phyloP scores from a whole-genome alignment of 2,329 filamentous ascomycete species.

The Pseudocercospora macadamiae region DNA sequence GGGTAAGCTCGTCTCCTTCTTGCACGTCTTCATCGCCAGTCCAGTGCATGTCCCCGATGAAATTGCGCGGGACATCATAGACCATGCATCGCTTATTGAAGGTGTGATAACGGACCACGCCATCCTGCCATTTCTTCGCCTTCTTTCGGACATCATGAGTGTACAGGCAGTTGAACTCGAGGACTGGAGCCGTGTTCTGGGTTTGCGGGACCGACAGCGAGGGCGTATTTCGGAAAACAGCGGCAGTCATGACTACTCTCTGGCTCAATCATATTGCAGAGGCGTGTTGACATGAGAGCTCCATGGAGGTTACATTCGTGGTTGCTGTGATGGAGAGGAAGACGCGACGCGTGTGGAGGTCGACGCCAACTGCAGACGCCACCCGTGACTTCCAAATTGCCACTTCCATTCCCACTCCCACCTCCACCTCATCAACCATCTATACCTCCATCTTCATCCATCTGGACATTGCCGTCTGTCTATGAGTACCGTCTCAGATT shows the following conservation, averaged over 20 bases:
- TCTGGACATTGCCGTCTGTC: too few relatives aligned
- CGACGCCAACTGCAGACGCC: too few relatives aligned
- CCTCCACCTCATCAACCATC: too few relatives aligned
- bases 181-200: constrained; percentile 71
- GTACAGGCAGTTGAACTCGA: constrained; percentile 84
- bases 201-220: constrained; percentile 50
- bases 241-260: constrained; percentile 34
- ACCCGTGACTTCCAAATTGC: too few relatives aligned
- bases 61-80: constrained; percentile 78
- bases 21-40: constrained; percentile 67
- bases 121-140: constrained; percentile 93
- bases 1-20: constrained; percentile 78
- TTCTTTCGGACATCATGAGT: constrained; percentile 84
- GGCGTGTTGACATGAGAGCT: neutral
- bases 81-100: constrained; percentile 94
- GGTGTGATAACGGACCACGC: constrained; percentile 80
- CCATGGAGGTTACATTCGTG: too few relatives aligned
- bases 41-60: constrained; percentile 84
- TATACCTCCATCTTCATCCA: too few relatives aligned
- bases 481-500: too few relatives aligned
- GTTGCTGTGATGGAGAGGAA: neutral
- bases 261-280: neutral
- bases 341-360: too few relatives aligned
- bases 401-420: too few relatives aligned
- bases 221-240: constrained; percentile 39